Evolutionary conservation across 1,284 basidiomycete genomes (phyloP).

Genomic region (Ganoderma sinense): DNA sequence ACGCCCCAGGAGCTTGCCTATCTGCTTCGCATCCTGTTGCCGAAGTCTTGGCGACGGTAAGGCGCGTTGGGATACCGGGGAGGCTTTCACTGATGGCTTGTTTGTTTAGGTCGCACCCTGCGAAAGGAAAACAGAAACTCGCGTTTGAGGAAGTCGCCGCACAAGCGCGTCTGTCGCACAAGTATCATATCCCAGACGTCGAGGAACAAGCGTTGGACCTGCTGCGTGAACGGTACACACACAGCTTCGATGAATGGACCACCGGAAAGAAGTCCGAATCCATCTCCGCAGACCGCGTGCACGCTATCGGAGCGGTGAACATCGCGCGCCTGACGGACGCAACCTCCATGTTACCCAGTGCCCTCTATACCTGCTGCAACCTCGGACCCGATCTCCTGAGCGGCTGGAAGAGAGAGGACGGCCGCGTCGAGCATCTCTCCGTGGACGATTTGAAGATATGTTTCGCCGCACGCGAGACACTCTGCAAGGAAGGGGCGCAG

Average conservation of each 20-base stretch:
- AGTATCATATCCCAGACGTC: conserved; percentile 17
- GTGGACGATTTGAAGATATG: conserved; percentile 6
- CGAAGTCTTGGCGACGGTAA: conserved; percentile 3
- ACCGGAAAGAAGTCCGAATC: neutral
- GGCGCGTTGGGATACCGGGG: neutral
- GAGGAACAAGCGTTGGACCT: neutral
- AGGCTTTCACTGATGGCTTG: too few relatives aligned
- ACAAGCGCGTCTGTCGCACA: conserved; percentile 15
- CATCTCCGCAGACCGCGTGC: neutral
- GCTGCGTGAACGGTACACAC: neutral
- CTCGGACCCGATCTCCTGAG: neutral
- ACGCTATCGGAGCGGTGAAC: conserved; percentile 14
- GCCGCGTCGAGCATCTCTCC: neutral
- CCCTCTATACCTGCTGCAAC: conserved; percentile 2
- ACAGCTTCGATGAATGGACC: neutral
- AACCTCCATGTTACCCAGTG: conserved; percentile 2
- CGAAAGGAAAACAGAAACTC: neutral
- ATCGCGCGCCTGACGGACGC: conserved; percentile 16
- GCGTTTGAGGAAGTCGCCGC: conserved; percentile 10
- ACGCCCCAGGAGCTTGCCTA: conserved; percentile 14
- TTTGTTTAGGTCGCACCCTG: neutral
- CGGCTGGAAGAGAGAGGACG: conserved; percentile 9
- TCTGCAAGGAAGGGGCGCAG: conserved; percentile 7
- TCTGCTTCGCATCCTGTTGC: conserved; percentile 16
- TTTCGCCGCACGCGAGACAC: neutral